Conservation (phyloP, 1,139 yeast genomes). For the Taphrina wiesneri region DNA sequence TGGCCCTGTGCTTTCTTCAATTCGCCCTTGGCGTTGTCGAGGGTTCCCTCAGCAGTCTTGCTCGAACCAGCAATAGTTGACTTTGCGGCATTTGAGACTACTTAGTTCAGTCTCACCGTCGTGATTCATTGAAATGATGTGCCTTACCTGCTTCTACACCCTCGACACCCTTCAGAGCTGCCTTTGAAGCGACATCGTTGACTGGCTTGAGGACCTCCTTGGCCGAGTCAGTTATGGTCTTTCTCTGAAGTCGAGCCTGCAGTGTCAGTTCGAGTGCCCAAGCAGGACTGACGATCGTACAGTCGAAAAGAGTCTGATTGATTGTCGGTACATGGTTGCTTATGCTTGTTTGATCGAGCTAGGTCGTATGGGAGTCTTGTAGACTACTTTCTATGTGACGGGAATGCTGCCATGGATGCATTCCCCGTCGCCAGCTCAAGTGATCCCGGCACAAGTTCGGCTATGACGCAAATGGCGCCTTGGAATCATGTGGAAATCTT, state of each 20-base stretch:
- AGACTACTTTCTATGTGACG: no score
- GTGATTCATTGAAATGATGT: background rate
- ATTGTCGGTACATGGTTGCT: slow-evolving; percentile 5
- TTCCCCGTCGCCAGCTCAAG: background rate
- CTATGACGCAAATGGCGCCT: slow-evolving; percentile 5
- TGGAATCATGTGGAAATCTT: background rate
- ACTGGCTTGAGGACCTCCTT: slow-evolving; percentile 15
- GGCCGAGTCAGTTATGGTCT: slow-evolving; percentile 9
- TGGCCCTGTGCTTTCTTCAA: slow-evolving; percentile 9
- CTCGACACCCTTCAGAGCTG: slow-evolving; percentile 16
- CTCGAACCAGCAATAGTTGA: slow-evolving; percentile 16
- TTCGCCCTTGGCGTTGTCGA: slow-evolving; percentile 13
- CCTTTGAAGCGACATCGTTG: slow-evolving; percentile 14
- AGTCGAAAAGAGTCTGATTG: slow-evolving; percentile 16
- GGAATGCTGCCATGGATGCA: no score
- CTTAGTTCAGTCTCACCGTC: background rate
- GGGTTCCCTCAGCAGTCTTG: slow-evolving; percentile 10
- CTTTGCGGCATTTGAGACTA: slow-evolving; percentile 18
- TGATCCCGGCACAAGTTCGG: background rate
- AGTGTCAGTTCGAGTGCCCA: background rate
- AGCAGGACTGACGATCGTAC: background rate
- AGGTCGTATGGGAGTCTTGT: no score
- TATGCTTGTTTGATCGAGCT: no score
- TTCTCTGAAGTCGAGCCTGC: slow-evolving; percentile 23
- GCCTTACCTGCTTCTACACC: slow-evolving; percentile 9